Base-by-base conservation (phyloP, 345 rosid species). In the Citrus cavaleriei region DNA sequence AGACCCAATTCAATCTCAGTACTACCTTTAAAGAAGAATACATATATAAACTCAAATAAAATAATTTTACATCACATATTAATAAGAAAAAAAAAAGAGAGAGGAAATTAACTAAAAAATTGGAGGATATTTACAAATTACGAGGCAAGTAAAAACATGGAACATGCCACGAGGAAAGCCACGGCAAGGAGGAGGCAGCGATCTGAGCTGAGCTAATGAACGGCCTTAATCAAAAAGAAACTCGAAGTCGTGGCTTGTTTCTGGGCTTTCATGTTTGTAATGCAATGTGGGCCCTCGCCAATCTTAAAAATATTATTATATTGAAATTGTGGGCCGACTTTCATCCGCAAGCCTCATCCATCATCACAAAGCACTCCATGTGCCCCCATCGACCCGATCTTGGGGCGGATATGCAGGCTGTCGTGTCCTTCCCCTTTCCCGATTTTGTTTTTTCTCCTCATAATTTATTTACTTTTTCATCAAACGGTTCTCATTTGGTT, bases 161-260 rank as follows among this genome's bases (percentile, higher is more conserved):
- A 76, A 76, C 72, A 76, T 66, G 6, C 24, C 78, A 76, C 78
- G 72, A 76, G 79, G 65, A 14, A 14, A 51, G 65, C 35, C 72
- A 2, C 25, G 22, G 10, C 38, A 9, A 30, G n/a, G 28, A 37
- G 22, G 58, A 9, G 61, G 18, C 1, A 30, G 4, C 4, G 67
- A 58, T 37, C 16, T 46, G 18, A 46, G 51, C 51, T 46, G 51
- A 3, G 5, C 5, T 13, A 27, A 25, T 38, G 72, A 70, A 58
- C 34, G 37, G 35, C 70, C 62, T 49, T 28, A 78, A 70, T 49
- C 61, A 27, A 0, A 65, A 6, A 25, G 22, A 22, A 61, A 70
- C 55, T 68, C 5, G 3, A 19, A 38, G n/a, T 72, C 66, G 51
- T 80, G 78, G 78, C 70, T 6, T 70, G 86, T 74, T 74, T 6